Conservation (phyloP, 331 rosid species). For the Acacia pycnantha region DNA sequence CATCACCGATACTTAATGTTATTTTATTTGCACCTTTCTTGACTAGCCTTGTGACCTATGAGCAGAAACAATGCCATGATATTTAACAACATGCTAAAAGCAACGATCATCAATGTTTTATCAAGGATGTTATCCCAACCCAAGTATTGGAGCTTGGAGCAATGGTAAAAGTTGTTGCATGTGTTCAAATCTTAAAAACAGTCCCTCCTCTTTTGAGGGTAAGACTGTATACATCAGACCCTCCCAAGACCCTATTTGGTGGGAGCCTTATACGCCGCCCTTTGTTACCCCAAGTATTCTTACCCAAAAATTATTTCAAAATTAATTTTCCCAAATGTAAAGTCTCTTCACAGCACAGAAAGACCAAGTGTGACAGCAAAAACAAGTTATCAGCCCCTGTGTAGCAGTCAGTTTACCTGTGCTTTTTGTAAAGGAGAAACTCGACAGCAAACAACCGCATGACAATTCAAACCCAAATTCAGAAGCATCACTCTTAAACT, state of each 20-base stretch:
- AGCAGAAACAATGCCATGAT: constrained; percentile 25
- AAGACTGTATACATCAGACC: no score
- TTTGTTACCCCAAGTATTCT: background rate
- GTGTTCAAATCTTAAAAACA: no score
- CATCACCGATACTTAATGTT: constrained; percentile 96
- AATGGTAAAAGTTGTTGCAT: no score
- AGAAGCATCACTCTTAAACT: constrained; percentile 59
- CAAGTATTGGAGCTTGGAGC: background rate
- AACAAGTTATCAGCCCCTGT: constrained; percentile 14
- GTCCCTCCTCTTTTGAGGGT: no score
- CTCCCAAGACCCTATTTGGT: no score
- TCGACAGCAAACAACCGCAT: constrained; percentile 74
- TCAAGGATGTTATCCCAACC: constrained; percentile 14
- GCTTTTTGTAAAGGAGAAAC: constrained; percentile 83
- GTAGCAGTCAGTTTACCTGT: constrained; percentile 40
- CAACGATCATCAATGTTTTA: constrained; percentile 11
- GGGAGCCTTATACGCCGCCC: no score
- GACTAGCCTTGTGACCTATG: constrained; percentile 91
- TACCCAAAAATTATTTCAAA: constrained; percentile 14
- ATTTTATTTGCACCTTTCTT: constrained; percentile 88
- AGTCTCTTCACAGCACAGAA: background rate
- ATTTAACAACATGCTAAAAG: constrained; percentile 13
- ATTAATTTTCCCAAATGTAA: constrained; percentile 17
- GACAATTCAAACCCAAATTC: constrained; percentile 64
- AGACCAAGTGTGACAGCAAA: background rate